These are phyloP conservation scores for Metschnikowia sp. DNA, from an alignment of 805 yeast species.

Conservation along the genomic window DNA sequence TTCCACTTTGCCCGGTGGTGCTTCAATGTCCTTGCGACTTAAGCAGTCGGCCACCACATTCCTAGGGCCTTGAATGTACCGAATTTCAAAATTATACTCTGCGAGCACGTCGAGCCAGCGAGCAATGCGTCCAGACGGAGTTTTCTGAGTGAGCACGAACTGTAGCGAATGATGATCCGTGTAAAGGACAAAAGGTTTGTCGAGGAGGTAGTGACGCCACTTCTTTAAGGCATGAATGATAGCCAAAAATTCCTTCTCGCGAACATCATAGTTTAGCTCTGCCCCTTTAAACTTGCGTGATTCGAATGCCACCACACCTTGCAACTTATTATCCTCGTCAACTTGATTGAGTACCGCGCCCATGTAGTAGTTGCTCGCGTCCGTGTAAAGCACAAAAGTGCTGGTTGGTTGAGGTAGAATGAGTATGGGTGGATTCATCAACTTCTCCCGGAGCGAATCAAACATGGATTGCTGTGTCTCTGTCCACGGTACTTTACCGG, in stretches of 20 bases:
- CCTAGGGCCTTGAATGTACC: not conserved
- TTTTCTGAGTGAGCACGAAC: not conserved
- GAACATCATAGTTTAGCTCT: not conserved
- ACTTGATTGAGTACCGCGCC: constrained; percentile 1
- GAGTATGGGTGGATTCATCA: not conserved
- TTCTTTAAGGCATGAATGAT: not conserved
- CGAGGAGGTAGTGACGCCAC: not conserved
- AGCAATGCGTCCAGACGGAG: not conserved
- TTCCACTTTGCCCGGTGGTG: not conserved
- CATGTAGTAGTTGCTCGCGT: not conserved
- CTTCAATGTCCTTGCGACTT: not conserved
- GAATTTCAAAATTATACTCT: not conserved
- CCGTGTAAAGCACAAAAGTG: not conserved
- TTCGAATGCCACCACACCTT: not conserved
- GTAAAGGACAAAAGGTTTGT: not conserved
- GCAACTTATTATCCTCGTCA: not conserved
- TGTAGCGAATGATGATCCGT: not conserved
- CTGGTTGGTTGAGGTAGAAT: not conserved
- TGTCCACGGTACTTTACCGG: not conserved
- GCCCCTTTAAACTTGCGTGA: not conserved
- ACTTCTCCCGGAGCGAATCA: not conserved
- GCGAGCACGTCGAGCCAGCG: not conserved
- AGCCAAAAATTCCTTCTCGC: not conserved
- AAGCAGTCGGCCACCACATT: not conserved
- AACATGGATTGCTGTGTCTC: not conserved